phyloP scores from a whole-genome alignment of 768 basidiomycete species.

The Hygrocybe punicea region DNA sequence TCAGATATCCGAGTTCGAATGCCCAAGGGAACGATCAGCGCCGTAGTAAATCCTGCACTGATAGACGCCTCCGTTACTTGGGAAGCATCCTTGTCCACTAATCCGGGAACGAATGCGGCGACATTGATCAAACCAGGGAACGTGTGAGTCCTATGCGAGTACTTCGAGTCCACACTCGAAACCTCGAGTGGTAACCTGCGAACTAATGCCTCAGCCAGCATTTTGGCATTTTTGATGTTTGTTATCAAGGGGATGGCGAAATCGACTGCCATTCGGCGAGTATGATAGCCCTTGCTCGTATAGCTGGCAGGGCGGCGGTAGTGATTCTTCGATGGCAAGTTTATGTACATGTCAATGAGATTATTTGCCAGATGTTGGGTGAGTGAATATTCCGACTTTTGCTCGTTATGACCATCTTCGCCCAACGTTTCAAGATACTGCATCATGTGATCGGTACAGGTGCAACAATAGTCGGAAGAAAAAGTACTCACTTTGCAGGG shows the following conservation, averaged over 20 bases:
- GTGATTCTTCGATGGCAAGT: constrained; percentile 95
- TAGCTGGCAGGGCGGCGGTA: constrained; percentile 97
- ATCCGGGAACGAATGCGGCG: constrained; percentile 75
- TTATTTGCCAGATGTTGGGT: constrained; percentile 96
- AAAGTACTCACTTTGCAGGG: constrained; percentile 74
- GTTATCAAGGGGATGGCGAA: constrained; percentile 97
- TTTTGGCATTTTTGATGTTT: constrained; percentile 97
- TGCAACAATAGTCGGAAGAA: neutral
- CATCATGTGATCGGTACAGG: neutral
- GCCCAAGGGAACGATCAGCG: constrained; percentile 74
- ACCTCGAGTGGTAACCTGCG: constrained; percentile 89
- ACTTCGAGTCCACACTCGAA: constrained; percentile 88
- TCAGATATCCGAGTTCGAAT: constrained; percentile 62
- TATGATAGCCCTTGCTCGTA: constrained; percentile 93
- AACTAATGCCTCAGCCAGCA: constrained; percentile 89
- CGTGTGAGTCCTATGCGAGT: constrained; percentile 82
- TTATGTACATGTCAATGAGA: constrained; percentile 99
- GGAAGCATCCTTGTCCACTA: constrained; percentile 63
- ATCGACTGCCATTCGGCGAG: constrained; percentile 98
- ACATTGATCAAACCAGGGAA: constrained; percentile 93
- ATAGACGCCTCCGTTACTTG: constrained; percentile 77
- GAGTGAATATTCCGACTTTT: constrained; percentile 96
- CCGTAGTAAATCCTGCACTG: constrained; percentile 85
- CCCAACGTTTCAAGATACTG: constrained; percentile 88
- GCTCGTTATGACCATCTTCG: constrained; percentile 67